A percentile compares a stretch with the other conserved stretches of the same genome.
These are phyloP conservation scores for Metschnikowia cubensis DNA, from an alignment of 805 yeast genomes.

Conservation along the genomic window DNA sequence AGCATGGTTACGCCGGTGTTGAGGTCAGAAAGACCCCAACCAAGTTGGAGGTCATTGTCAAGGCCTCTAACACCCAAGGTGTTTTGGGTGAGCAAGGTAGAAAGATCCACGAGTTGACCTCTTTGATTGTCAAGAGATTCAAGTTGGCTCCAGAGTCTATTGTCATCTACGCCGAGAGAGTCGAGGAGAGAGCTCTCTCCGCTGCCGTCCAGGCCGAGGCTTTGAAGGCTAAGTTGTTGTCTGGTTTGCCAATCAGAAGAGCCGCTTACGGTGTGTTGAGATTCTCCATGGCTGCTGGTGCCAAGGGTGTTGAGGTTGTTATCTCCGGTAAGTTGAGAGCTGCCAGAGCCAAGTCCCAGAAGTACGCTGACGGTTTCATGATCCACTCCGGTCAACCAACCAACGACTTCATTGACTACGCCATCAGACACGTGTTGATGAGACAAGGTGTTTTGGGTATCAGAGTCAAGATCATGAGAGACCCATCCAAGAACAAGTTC, in stretches of 20 bases:
- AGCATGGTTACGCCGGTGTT: constrained; percentile 99
- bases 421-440: constrained; percentile 98
- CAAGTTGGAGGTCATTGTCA: constrained; percentile 96
- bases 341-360: constrained; percentile 99
- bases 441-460: constrained; percentile 99
- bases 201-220: constrained; percentile 99
- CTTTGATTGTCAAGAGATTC: constrained; percentile 98
- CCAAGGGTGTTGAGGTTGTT: constrained; percentile 99
- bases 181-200: constrained; percentile 98
- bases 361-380: constrained; percentile 99
- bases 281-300: constrained; percentile 99
- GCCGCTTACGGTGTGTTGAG: constrained; percentile 99
- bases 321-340: constrained; percentile 99
- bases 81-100: constrained; percentile 99
- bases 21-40: constrained; percentile 98
- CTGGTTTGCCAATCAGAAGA: constrained; percentile 99
- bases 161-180: constrained; percentile 97
- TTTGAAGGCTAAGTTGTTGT: constrained; percentile 93
- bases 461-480: constrained; percentile 99
- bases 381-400: constrained; percentile 99
- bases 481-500: constrained; percentile 70
- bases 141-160: constrained; percentile 89
- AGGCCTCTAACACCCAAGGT: constrained; percentile 98
- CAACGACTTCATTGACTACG: constrained; percentile 95
- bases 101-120: constrained; percentile 98